Conservation (phyloP, 2,329 filamentous ascomycete genomes). For the Ceratocystis papillata region DNA sequence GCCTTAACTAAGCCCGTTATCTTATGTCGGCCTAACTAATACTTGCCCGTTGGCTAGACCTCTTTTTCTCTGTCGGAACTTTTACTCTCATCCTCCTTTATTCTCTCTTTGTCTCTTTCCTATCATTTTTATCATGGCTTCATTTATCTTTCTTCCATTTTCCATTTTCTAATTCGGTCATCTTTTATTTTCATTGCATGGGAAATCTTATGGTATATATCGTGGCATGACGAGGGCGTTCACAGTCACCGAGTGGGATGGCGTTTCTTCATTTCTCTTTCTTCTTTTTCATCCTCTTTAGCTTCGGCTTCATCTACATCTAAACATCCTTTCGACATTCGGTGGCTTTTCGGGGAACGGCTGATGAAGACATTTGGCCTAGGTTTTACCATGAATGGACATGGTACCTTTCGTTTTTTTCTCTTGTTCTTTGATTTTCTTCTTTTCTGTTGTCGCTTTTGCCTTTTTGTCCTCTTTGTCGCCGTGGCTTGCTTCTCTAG, state of each 20-base stretch:
- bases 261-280: constrained; percentile 8
- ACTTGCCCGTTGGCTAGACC: background rate
- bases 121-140: background rate
- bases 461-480: background rate
- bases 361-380: constrained; percentile 21
- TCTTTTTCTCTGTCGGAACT: background rate
- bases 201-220: constrained; percentile 15
- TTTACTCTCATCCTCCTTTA: background rate
- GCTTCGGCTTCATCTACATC: constrained; percentile 1
- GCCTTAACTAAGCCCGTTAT: background rate
- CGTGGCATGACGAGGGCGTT: constrained; percentile 20
- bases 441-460: background rate
- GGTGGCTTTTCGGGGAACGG: constrained; percentile 11
- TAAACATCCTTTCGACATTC: constrained; percentile 13
- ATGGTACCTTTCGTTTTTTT: constrained; percentile 20
- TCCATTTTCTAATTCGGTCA: background rate
- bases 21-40: background rate
- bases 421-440: background rate
- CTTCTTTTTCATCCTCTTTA: background rate
- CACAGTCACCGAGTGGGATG: constrained; percentile 12
- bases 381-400: constrained; percentile 22
- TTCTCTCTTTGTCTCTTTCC: background rate
- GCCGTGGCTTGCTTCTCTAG: background rate
- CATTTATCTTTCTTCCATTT: background rate
- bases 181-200: constrained; percentile 13